Evolutionary conservation across 1,284 basidiomycete species (phyloP).

Genomic region (Cystobasidium pallidum): DNA sequence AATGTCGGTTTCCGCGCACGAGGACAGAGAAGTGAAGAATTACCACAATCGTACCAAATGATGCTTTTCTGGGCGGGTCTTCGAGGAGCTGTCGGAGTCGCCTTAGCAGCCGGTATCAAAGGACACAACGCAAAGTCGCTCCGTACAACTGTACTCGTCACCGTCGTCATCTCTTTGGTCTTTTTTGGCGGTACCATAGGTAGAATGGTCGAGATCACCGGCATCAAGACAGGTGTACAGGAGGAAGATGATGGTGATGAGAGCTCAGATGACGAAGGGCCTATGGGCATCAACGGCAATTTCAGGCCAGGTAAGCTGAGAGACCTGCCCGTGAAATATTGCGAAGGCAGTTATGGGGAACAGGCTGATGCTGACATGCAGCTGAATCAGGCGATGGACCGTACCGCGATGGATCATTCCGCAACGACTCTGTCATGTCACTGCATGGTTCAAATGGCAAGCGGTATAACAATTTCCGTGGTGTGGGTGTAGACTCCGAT

Average conservation of each 20-base stretch:
- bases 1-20: slow-evolving; percentile 84
- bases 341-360: too few relatives aligned
- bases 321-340: too few relatives aligned
- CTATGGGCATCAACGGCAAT: slow-evolving; percentile 10
- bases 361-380: neutral
- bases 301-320: slow-evolving; percentile 27
- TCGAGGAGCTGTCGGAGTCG: slow-evolving; percentile 94
- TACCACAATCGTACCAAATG: slow-evolving; percentile 82
- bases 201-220: slow-evolving; percentile 95
- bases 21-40: slow-evolving; percentile 79
- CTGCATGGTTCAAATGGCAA: slow-evolving; percentile 30
- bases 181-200: slow-evolving; percentile 96
- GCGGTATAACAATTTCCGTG: slow-evolving; percentile 23
- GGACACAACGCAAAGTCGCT: slow-evolving; percentile 88
- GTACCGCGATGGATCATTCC: slow-evolving; percentile 6
- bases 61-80: slow-evolving; percentile 98
- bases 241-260: slow-evolving; percentile 78
- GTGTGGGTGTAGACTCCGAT: slow-evolving; percentile 33
- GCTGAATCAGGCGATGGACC: slow-evolving; percentile 8
- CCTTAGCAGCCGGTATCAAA: slow-evolving; percentile 91
- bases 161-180: slow-evolving; percentile 92
- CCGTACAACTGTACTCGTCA: slow-evolving; percentile 89
- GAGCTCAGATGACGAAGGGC: slow-evolving; percentile 75
- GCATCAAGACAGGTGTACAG: slow-evolving; percentile 85
- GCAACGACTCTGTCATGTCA: slow-evolving; percentile 6